A percentile compares a stretch with the other conserved stretches of the same genome.
Conservation (phyloP, 2,329 filamentous ascomycete genomes). For the Cladosporium velox region DNA sequence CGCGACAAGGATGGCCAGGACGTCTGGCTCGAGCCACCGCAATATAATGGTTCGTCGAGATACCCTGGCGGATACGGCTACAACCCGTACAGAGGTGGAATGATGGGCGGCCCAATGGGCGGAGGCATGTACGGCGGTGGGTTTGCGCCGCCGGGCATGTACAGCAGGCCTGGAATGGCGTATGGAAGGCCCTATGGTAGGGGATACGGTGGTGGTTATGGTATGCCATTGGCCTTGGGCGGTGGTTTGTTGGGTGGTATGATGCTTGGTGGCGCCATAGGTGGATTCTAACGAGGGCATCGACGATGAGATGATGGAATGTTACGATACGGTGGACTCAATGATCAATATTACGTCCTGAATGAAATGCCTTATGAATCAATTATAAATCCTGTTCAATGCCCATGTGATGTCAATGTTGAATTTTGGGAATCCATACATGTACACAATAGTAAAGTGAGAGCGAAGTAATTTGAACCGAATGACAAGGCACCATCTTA, state of each 20-base stretch:
- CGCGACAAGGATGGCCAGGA: conserved; percentile 56
- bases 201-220: conserved; percentile 48
- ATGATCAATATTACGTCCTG: not conserved
- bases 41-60: conserved; percentile 34
- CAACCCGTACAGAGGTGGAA: conserved; percentile 34
- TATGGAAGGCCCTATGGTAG: conserved; percentile 47
- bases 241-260: conserved; percentile 51
- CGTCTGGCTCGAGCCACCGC: conserved; percentile 61
- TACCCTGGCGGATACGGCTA: conserved; percentile 29
- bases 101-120: conserved; percentile 35
- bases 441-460: not conserved
- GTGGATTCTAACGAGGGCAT: not conserved
- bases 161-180: conserved; percentile 50
- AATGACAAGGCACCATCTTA: not conserved
- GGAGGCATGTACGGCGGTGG: conserved; percentile 16
- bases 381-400: not conserved
- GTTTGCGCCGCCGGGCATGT: conserved; percentile 35
- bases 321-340: not conserved
- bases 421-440: not conserved
- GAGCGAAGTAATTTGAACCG: not conserved
- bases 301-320: not conserved
- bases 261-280: conserved; percentile 48
- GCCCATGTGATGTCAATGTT: not conserved
- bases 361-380: not conserved
- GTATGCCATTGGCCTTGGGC: conserved; percentile 49